Evolutionary conservation across 2,329 filamentous ascomycete genomes (phyloP).

Genomic region (Aspergillus hiratsukae): DNA sequence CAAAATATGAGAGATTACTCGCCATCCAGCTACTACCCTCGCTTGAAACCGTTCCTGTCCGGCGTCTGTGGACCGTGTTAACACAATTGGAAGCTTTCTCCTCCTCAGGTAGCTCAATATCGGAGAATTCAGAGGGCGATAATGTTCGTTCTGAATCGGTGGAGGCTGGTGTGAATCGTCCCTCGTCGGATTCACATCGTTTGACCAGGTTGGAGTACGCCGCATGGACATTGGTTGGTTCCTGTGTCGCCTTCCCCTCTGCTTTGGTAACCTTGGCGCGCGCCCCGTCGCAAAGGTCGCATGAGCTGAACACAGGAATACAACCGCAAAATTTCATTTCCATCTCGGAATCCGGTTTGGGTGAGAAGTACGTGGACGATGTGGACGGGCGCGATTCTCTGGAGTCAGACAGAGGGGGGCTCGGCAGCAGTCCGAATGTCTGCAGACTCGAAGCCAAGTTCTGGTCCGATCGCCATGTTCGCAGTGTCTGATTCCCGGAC

Average conservation of each 20-base stretch:
- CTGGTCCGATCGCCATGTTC: slow-evolving; percentile 35
- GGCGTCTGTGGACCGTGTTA: slow-evolving; percentile 24
- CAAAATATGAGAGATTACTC: slow-evolving; percentile 33
- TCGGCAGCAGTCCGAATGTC: slow-evolving; percentile 33
- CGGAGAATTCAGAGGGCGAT: slow-evolving; percentile 11
- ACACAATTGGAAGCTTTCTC: slow-evolving; percentile 16
- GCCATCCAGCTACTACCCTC: slow-evolving; percentile 34
- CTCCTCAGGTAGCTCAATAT: slow-evolving; percentile 8
- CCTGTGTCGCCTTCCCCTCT: slow-evolving; percentile 10
- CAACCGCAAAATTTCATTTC: slow-evolving; percentile 11
- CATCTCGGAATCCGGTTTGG: slow-evolving; percentile 14
- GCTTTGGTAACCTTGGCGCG: slow-evolving; percentile 8
- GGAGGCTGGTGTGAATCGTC: slow-evolving; percentile 7
- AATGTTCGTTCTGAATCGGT: slow-evolving; percentile 9
- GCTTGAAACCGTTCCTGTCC: slow-evolving; percentile 33
- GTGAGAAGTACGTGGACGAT: slow-evolving; percentile 26
- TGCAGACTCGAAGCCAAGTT: slow-evolving; percentile 30
- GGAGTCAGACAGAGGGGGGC: slow-evolving; percentile 34
- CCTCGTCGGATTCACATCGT: slow-evolving; percentile 20
- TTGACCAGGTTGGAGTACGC: slow-evolving; percentile 29
- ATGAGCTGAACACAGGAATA: slow-evolving; percentile 5
- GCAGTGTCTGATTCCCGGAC: slow-evolving; percentile 22
- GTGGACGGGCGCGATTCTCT: slow-evolving; percentile 22
- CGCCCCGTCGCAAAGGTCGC: slow-evolving; percentile 8
- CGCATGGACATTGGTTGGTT: slow-evolving; percentile 28